These are phyloP conservation scores for Mucor velutinosus DNA, from an alignment of 371 early-diverging fungal species.

Conservation along the genomic window DNA sequence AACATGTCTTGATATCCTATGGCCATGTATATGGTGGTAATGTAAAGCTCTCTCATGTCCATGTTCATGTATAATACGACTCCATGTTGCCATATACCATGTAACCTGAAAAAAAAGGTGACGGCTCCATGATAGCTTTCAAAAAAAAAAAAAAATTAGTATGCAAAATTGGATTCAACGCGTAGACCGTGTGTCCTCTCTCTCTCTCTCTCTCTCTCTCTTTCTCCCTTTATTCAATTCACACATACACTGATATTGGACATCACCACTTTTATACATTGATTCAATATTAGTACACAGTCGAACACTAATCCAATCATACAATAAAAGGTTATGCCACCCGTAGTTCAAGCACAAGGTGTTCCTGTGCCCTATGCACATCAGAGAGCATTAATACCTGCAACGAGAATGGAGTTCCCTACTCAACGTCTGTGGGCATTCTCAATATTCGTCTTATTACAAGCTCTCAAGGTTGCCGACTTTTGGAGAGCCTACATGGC, in stretches of 20 bases:
- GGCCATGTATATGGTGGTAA: no score
- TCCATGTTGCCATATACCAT: no score
- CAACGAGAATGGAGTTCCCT: constrained; percentile 43
- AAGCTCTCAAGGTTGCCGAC: constrained; percentile 38
- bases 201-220: neutral
- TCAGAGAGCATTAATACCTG: constrained; percentile 41
- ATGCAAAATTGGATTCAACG: neutral
- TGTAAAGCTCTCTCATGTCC: no score
- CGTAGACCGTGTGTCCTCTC: constrained; percentile 9
- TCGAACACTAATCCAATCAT: neutral
- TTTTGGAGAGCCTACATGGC: constrained; percentile 22
- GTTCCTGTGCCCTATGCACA: constrained; percentile 18
- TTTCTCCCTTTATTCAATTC: neutral
- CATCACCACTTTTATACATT: neutral
- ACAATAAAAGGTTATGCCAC: constrained; percentile 9
- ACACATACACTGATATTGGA: neutral
- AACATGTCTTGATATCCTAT: no score
- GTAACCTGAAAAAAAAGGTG: neutral
- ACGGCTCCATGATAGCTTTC: neutral
- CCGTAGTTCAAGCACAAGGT: constrained; percentile 1
- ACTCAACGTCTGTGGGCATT: constrained; percentile 47
- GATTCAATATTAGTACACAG: neutral
- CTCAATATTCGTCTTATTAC: constrained; percentile 34
- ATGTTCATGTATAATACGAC: no score
- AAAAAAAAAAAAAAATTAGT: constrained; percentile 1